Evolutionary conservation across 1,139 yeast genomes (phyloP).

Genomic region (Zhuliangozyma blackwelliae): DNA sequence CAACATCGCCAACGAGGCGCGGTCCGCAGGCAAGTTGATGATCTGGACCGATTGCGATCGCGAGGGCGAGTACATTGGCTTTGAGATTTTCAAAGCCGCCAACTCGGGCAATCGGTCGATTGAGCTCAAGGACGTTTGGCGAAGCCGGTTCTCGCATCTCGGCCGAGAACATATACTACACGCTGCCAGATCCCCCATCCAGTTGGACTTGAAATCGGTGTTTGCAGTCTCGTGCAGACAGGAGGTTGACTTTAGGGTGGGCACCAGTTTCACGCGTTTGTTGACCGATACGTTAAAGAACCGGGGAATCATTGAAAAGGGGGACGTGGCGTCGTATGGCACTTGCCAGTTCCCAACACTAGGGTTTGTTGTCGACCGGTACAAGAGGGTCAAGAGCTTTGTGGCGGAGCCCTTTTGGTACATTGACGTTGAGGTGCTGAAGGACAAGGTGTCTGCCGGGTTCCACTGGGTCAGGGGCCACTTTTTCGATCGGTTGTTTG

Average conservation of each 20-base stretch:
- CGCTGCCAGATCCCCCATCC: slow-evolving; percentile 70
- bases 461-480: slow-evolving; percentile 69
- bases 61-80: slow-evolving; percentile 95
- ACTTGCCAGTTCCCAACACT: slow-evolving; percentile 96
- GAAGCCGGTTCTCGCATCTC: slow-evolving; percentile 86
- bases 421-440: slow-evolving; percentile 49
- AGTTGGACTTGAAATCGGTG: slow-evolving; percentile 65
- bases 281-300: slow-evolving; percentile 49
- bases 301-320: slow-evolving; percentile 18
- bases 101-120: slow-evolving; percentile 47
- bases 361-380: slow-evolving; percentile 95
- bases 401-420: slow-evolving; percentile 80
- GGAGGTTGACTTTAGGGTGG: slow-evolving; percentile 86
- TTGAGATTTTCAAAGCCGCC: slow-evolving; percentile 75
- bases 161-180: slow-evolving; percentile 67
- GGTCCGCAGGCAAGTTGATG: slow-evolving; percentile 59
- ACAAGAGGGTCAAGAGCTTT: slow-evolving; percentile 68
- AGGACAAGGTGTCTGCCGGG: slow-evolving; percentile 30
- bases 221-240: slow-evolving; percentile 82
- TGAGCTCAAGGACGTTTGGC: slow-evolving; percentile 44
- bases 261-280: slow-evolving; percentile 83
- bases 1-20: slow-evolving; percentile 70
- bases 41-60: slow-evolving; percentile 99
- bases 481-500: slow-evolving; percentile 69
- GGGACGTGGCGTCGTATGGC: slow-evolving; percentile 64